Percentiles rank a stretch among this genome's conserved stretches.
phyloP scores from a whole-genome alignment of 208 protist species.

The Willaertia magna region DNA sequence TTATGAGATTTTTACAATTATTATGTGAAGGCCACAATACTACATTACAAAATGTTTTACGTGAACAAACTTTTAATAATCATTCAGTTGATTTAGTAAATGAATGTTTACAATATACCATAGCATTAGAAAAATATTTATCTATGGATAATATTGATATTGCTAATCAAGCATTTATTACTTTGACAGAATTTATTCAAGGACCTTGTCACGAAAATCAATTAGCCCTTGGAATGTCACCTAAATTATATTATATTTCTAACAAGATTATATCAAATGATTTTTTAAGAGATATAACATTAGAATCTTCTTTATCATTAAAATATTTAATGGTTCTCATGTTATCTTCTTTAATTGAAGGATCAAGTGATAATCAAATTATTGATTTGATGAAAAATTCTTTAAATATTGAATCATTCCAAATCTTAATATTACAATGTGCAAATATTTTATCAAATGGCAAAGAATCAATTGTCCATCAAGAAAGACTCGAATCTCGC shows the following conservation, averaged over 20 bases:
- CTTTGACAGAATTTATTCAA: background rate
- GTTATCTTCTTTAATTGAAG: background rate
- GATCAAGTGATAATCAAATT: background rate
- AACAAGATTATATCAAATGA: background rate
- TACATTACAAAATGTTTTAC: slow-evolving; percentile 45
- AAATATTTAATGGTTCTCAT: background rate
- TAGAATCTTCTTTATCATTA: too few relatives aligned
- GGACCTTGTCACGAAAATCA: background rate
- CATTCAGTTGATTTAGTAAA: slow-evolving; percentile 47
- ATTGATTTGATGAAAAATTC: background rate
- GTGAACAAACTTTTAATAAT: slow-evolving; percentile 43
- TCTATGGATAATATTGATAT: background rate
- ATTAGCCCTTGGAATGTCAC: background rate
- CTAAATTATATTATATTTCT: background rate
- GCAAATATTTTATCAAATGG: background rate
- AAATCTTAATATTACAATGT: background rate
- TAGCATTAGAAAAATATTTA: background rate
- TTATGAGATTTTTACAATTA: slow-evolving; percentile 47
- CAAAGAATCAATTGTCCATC: background rate
- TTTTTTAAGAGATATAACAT: background rate
- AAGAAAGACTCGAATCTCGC: background rate
- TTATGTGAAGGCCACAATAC: slow-evolving; percentile 47
- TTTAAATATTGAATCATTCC: background rate
- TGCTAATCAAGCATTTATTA: background rate
- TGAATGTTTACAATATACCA: background rate